Percentiles rank a stretch among this genome's conserved stretches.
These are phyloP conservation scores for Gautieria morchelliformis DNA, from an alignment of 768 basidiomycete genomes.

Conservation along the genomic window DNA sequence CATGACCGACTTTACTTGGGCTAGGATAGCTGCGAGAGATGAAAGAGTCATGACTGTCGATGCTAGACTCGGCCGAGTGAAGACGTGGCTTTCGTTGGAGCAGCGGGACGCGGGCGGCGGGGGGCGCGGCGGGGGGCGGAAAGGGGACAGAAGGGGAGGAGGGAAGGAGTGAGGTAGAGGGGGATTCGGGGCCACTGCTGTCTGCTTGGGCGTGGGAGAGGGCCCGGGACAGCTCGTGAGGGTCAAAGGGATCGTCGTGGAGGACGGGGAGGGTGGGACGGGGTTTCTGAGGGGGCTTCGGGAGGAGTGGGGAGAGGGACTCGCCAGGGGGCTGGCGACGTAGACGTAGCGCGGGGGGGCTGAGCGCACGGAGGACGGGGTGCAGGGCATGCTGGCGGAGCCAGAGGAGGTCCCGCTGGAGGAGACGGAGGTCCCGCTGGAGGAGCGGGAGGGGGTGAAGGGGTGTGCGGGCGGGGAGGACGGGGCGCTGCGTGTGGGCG, in stretches of 20 bases:
- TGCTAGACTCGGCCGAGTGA: neutral
- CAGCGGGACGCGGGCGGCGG: neutral
- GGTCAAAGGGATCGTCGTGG: neutral
- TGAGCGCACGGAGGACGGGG: neutral
- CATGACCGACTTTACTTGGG: slow-evolving; percentile 2
- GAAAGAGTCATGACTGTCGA: neutral
- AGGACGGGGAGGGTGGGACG: neutral
- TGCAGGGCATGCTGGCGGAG: neutral
- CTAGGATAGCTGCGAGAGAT: neutral
- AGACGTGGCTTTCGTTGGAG: slow-evolving; percentile 1
- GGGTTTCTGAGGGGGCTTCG: neutral
- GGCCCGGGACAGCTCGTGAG: slow-evolving; percentile 1
- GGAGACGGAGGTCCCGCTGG: neutral
- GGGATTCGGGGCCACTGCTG: neutral
- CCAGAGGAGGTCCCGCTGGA: neutral
- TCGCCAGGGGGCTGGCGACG: neutral
- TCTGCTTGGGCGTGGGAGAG: neutral
- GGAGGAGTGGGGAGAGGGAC: neutral
- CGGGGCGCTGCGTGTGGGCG: neutral
- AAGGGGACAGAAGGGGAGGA: slow-evolving; percentile 3
- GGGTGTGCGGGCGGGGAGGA: neutral
- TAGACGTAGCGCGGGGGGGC: slow-evolving; percentile 2
- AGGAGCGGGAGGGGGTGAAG: too few species aligned
- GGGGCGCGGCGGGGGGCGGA: neutral
- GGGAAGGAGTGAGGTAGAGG: neutral